Evolutionary conservation across 2,329 filamentous ascomycete genomes (phyloP).

Genomic region (Rutstroemia sp.): DNA sequence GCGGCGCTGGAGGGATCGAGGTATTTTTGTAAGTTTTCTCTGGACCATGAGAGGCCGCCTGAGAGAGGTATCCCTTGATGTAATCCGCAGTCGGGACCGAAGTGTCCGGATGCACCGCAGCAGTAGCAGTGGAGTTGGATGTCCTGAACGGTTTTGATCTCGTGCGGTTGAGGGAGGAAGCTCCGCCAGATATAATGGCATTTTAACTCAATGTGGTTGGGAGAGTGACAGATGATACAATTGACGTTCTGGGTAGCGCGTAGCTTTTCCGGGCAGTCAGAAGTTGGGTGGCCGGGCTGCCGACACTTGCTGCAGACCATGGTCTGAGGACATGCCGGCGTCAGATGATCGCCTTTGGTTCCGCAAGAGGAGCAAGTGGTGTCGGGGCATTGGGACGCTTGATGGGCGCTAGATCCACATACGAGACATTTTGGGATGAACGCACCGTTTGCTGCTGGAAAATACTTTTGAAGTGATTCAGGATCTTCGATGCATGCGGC

Average conservation of each 20-base stretch:
- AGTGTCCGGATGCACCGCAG: slow-evolving; percentile 49
- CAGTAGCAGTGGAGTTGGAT: slow-evolving; percentile 47
- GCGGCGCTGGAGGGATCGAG: slow-evolving; percentile 37
- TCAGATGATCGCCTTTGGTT: slow-evolving; percentile 36
- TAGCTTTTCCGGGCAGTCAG: slow-evolving; percentile 50
- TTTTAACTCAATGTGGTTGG: slow-evolving; percentile 48
- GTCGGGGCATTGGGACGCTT: slow-evolving; percentile 37
- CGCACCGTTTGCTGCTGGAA: slow-evolving; percentile 32
- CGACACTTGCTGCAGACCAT: slow-evolving; percentile 52
- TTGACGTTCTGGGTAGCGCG: slow-evolving; percentile 40
- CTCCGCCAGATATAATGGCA: slow-evolving; percentile 57
- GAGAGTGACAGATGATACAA: slow-evolving; percentile 53
- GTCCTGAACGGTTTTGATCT: slow-evolving; percentile 40
- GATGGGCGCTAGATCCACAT: slow-evolving; percentile 44
- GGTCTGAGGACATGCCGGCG: slow-evolving; percentile 43
- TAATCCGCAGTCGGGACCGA: slow-evolving; percentile 46
- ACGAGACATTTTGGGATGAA: slow-evolving; percentile 37
- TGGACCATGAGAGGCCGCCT: slow-evolving; percentile 44
- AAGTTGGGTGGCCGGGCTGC: slow-evolving; percentile 50
- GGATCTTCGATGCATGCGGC: background rate
- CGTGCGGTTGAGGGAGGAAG: slow-evolving; percentile 36
- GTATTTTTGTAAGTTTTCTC: slow-evolving; percentile 41
- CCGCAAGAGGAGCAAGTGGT: slow-evolving; percentile 43
- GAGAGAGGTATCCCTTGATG: slow-evolving; percentile 15
- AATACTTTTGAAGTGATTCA: slow-evolving; percentile 32